Base-by-base conservation (phyloP, 2,329 filamentous ascomycete species). In the Neonectria coccinea region DNA sequence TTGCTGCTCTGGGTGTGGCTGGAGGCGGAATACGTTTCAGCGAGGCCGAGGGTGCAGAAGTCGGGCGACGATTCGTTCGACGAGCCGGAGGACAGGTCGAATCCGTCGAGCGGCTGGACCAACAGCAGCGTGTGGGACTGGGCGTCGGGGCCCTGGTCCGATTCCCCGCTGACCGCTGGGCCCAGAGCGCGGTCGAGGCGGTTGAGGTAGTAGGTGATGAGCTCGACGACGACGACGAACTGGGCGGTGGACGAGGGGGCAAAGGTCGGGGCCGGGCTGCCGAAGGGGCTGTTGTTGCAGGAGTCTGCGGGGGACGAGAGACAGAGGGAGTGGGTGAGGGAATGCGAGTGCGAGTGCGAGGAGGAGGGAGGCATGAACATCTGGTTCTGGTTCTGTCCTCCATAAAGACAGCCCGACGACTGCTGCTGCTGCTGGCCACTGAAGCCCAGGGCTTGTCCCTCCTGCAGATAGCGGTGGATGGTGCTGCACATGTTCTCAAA, bases 121-220 rank as follows among this genome's bases (percentile, higher is more conserved):
- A 50, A 29, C 14, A 48, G 25, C 12, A 48, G 25, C 12, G 33
- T 14, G 6, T 16, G 12, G 5, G 45, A 22, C 11, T 48, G 22
- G 45, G 25, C 11, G 45, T 50, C 45, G 16, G 25, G 45, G 16
- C 45, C 45, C 8, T 50, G 45, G 11, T 50, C 45, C 14, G 27
- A 3, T 3, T 29, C 27, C 45, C 45, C 25, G 8, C 22, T 29
- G 8, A 50, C 25, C 3, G 45, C 45, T 16, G 45, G 45, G 16
- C 45, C 45, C 45, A 50, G 16, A 6, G 45, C 45, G 45, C 45
- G 45, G 25, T 50, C 45, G 14, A 50, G 45, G 3, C 45, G 45
- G 45, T 50, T 50, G 25, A 50, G 45, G 16, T 50, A 50, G 45
- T 50, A 50, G 25, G 45, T 50, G 25, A 50, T 50, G 45, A 50